phyloP scores from a whole-genome alignment of 345 rosid species.

The Rhodamnia argentea region DNA sequence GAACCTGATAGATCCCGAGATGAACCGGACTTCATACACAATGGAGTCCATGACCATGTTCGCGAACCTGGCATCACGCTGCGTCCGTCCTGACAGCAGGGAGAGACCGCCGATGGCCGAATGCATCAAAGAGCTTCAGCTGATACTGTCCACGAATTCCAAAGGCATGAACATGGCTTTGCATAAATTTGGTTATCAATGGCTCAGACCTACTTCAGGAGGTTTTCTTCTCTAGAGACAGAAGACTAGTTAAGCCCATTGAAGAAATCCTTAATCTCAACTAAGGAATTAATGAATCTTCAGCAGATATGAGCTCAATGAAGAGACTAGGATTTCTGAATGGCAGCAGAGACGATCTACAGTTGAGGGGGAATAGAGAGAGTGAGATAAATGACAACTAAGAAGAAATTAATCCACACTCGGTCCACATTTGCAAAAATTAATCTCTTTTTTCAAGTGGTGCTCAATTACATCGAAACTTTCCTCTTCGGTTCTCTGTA shows the following conservation, averaged over 20 bases:
- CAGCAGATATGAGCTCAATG: neutral
- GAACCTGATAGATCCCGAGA: slow-evolving; percentile 4
- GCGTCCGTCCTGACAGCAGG: neutral
- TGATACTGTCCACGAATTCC: neutral
- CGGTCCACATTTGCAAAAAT: neutral
- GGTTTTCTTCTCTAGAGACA: neutral
- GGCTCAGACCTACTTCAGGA: neutral
- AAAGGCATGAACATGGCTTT: slow-evolving; percentile 3
- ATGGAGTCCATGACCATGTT: slow-evolving; percentile 1
- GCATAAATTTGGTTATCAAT: neutral
- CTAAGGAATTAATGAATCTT: neutral
- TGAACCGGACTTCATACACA: slow-evolving; percentile 1
- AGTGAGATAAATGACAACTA: neutral
- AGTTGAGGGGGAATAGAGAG: neutral
- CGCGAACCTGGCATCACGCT: neutral
- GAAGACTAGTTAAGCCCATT: neutral
- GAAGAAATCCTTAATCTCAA: neutral
- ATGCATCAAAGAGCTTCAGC: slow-evolving; percentile 1
- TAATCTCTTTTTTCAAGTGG: neutral
- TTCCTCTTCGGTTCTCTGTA: neutral
- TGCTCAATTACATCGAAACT: neutral
- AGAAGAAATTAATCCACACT: neutral
- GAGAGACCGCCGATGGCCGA: neutral
- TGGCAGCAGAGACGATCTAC: neutral
- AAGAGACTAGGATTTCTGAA: neutral